phyloP scores from a whole-genome alignment of 108 stramenopile genomes.

The Skeletonema menzelii region DNA sequence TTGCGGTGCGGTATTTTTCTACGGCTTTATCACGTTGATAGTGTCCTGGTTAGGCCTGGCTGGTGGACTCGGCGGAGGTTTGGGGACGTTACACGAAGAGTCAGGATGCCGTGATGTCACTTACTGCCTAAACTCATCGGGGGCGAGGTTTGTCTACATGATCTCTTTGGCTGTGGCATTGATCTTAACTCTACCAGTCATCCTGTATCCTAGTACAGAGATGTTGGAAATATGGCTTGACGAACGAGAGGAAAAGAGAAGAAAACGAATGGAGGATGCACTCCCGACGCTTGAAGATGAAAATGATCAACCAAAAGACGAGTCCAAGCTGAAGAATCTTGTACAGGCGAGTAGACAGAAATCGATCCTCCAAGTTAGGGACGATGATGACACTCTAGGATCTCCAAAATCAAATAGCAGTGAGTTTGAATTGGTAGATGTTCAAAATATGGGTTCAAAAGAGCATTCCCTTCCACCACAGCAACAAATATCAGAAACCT shows the following conservation, averaged over 20 bases:
- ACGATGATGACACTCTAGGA: not conserved
- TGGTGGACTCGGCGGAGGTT: slow-evolving; percentile 49
- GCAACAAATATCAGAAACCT: not conserved
- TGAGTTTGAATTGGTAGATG: not conserved
- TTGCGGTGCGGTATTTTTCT: slow-evolving; percentile 38
- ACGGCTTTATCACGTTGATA: slow-evolving; percentile 38
- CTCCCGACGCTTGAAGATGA: not conserved
- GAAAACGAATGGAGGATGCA: slow-evolving; percentile 18
- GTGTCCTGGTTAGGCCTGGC: slow-evolving; percentile 46
- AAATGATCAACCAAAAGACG: not conserved
- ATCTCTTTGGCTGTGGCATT: slow-evolving; percentile 44
- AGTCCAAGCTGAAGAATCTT: not conserved
- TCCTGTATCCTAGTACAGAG: slow-evolving; percentile 50
- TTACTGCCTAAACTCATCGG: slow-evolving; percentile 35
- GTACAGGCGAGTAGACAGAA: not conserved
- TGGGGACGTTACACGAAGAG: slow-evolving; percentile 42
- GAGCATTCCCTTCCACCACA: not conserved
- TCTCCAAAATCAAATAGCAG: not conserved
- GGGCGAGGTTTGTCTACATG: slow-evolving; percentile 44
- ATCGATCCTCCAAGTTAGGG: not conserved
- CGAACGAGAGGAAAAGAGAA: slow-evolving; percentile 39
- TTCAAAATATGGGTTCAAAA: not conserved
- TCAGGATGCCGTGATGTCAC: slow-evolving; percentile 46
- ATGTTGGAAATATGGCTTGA: slow-evolving; percentile 51
- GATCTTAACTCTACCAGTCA: slow-evolving; percentile 49